Base-by-base conservation (phyloP, 495 filamentous ascomycete species). In the Jackrogersella minutella region DNA sequence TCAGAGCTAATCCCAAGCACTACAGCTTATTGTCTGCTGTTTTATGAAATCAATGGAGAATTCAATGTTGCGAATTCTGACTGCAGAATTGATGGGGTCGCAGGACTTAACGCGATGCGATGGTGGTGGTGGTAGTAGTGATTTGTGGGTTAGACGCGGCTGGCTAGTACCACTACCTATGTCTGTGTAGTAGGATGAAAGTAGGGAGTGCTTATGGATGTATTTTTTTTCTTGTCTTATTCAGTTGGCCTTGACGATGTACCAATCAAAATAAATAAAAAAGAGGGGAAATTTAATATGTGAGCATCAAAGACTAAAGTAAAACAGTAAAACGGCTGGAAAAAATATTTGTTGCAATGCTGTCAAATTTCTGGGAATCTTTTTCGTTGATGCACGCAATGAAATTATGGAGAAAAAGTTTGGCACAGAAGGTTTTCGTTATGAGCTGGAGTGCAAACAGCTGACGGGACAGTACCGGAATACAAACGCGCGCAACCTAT, bases 81-180 rank as follows among this genome's bases (percentile, higher is more conserved):
- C 21, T 54, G 4, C 30, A 9, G 13, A 40, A 55, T 60, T 56
- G 55, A 69, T 64, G 56, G 56, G 50, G 41, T 64, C 49, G 60
- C 55, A 69, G 51, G 55, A 50, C 53, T 33, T 52, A 58, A 68
- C 58, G 65, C 64, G 65, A 68, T 68, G 66, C 59, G 60, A 62
- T 49, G 26, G 40, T 21, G 19, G 40, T 21, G 41, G 26, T 69
- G 50, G 66, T 60, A 52, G 36, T 68, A 50, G 46, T 61, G 58
- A 68, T 64, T 65, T 69, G 66, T 61, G 66, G 61, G 14, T 40
- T 69, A 10, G 51, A 65, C 66, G 66, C 66, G 66, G 61, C 55
- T 61, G 47, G 47, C n/a, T 59, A 36, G 53, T 58, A 10, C 43
- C 30, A 16, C 34, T 56, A 55, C 30, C n/a, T n/a, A n/a, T n/a